Evolutionary conservation across 2,329 filamentous ascomycete genomes (phyloP).

Genomic region (Trichoderma asperellum): DNA sequence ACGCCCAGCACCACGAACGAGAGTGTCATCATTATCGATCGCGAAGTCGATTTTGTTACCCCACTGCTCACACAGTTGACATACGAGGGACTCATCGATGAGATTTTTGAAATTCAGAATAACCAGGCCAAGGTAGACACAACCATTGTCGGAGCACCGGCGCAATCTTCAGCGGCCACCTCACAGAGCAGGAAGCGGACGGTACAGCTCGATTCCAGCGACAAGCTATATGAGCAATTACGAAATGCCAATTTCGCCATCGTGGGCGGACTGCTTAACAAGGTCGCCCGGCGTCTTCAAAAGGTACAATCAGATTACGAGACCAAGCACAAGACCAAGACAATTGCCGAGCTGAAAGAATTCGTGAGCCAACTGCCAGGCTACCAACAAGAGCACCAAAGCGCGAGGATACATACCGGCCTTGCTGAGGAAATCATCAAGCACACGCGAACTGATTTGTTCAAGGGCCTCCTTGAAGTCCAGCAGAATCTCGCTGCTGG

Average conservation of each 20-base stretch:
- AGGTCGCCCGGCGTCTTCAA: conserved; percentile 83
- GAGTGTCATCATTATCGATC: conserved; percentile 91
- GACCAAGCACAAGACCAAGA: conserved; percentile 84
- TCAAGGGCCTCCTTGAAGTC: conserved; percentile 85
- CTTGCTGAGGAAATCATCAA: conserved; percentile 96
- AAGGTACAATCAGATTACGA: conserved; percentile 85
- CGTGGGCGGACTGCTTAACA: conserved; percentile 85
- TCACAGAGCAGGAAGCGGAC: conserved; percentile 75
- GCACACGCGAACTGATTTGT: conserved; percentile 84
- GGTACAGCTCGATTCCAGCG: conserved; percentile 84
- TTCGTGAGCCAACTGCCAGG: conserved; percentile 93
- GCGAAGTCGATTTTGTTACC: conserved; percentile 92
- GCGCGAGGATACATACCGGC: conserved; percentile 87
- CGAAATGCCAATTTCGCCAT: conserved; percentile 95
- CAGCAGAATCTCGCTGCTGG: conserved; percentile 95
- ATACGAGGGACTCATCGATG: conserved; percentile 94
- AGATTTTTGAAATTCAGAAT: conserved; percentile 87
- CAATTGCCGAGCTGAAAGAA: conserved; percentile 86
- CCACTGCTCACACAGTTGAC: conserved; percentile 92
- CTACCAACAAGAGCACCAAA: conserved; percentile 92
- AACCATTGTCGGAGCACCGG: conserved; percentile 78
- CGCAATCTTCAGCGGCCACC: conserved; percentile 62
- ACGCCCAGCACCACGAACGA: conserved; percentile 87
- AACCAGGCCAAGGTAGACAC: conserved; percentile 94
- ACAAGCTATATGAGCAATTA: conserved; percentile 84